Base-by-base conservation (phyloP, 148 eudicot genomes). In the Cornus kousa region DNA sequence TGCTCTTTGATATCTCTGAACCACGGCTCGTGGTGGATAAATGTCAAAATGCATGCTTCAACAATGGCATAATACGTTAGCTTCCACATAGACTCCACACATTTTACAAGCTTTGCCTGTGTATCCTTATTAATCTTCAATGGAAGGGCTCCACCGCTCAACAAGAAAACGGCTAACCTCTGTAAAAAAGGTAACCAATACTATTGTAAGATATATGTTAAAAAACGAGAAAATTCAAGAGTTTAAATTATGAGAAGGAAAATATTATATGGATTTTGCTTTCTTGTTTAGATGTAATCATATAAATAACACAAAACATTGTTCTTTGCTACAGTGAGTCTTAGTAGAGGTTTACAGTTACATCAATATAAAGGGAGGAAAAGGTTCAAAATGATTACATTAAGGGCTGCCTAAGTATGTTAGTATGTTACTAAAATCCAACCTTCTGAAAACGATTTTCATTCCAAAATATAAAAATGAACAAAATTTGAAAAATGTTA, bases 21-120 rank as follows among this genome's bases (percentile, higher is more conserved):
- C 97, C 98, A 93, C 23, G 95, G 86, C 80, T 96, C 95, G 3
- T 81, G 79, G 84, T 84, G 87, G 66, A 82, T 67, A 81, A 87
- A 79, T 74, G 73, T 76, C 77, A 96, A 81, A 77, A 92, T 68
- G 74, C 87, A 92, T 33, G 78, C 76, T 82, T 93, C 99, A 59
- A 87, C 86, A 70, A 88, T 82, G 66, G 91, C 95, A 82, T 96
- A 96, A 87, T 96, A 96, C 24, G 87, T 84, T 48, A 96, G 83
- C 84, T 96, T 96, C 99, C 99, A 96, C 87, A 96, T 83, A 33
- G 98, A 96, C 87, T 96, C 98, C 2, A 95, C 86, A 81, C 94
- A 88, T 80, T 96, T 96, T 23, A 62, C 79, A 70, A 96, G 82
- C 80, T 96, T 96, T 55, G 80, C 88, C 24, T 48, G 84, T 65